These are phyloP conservation scores for Magnolia kwangsiensis DNA, from an alignment of 164 flowering plant species.

Conservation along the genomic window DNA sequence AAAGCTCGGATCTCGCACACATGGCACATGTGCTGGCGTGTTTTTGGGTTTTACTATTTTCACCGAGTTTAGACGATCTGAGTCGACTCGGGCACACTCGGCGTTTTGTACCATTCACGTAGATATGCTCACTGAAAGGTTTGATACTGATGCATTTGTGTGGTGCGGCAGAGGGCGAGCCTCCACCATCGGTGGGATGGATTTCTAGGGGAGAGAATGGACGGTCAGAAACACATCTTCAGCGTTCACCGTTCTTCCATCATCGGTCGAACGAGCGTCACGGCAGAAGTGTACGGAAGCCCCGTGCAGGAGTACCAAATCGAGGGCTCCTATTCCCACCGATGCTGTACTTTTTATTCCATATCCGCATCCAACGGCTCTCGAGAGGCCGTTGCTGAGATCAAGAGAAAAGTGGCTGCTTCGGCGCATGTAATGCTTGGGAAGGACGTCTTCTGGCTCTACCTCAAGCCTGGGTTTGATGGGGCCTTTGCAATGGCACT, in stretches of 20 bases:
- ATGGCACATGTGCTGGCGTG: no score
- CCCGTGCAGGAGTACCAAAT: conserved; percentile 69
- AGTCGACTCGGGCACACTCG: no score
- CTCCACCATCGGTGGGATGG: conserved; percentile 96
- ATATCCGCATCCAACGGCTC: background rate
- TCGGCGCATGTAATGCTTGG: conserved; percentile 70
- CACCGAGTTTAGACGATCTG: no score
- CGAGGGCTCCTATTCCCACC: conserved; percentile 63
- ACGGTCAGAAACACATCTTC: conserved; percentile 76
- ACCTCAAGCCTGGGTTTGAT: conserved; percentile 75
- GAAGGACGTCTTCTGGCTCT: conserved; percentile 73
- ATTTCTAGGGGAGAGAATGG: conserved; percentile 61
- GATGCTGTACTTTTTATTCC: conserved; percentile 52
- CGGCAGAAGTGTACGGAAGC: conserved; percentile 60
- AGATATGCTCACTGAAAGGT: no score
- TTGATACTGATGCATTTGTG: no score
- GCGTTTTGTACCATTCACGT: no score
- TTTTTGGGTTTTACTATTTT: no score
- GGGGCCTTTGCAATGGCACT: conserved; percentile 90
- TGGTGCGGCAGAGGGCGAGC: conserved; percentile 69
- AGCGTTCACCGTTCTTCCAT: conserved; percentile 86
- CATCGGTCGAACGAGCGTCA: conserved; percentile 67
- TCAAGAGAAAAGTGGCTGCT: conserved; percentile 71
- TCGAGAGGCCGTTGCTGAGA: conserved; percentile 67
- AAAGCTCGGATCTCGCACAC: no score